These are phyloP conservation scores for Moelleriella libera DNA, from an alignment of 2,329 filamentous ascomycete genomes.

Conservation along the genomic window DNA sequence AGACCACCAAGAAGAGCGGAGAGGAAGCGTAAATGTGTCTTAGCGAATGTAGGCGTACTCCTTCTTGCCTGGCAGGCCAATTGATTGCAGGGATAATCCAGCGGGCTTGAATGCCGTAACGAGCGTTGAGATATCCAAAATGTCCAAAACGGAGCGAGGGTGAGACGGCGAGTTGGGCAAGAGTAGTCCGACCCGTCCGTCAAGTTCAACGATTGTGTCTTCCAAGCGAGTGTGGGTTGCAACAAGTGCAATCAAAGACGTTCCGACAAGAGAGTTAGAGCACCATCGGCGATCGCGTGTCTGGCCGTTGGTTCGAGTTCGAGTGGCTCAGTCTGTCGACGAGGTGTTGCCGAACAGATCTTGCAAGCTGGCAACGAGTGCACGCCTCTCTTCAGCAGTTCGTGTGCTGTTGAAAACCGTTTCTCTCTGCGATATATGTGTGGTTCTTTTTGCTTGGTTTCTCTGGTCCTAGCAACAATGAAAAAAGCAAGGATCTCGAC, in stretches of 20 bases:
- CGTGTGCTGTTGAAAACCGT: too few species aligned
- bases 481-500: too few species aligned
- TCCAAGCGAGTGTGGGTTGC: slow-evolving; percentile 19
- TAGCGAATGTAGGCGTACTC: neutral
- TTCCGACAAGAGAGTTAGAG: neutral
- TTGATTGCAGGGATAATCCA: neutral
- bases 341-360: too few species aligned
- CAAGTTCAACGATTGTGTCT: slow-evolving; percentile 3
- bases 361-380: too few species aligned
- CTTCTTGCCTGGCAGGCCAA: neutral
- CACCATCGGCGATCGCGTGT: slow-evolving; percentile 1
- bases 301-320: neutral
- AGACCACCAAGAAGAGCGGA: too few species aligned
- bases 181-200: too few species aligned
- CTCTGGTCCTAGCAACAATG: too few species aligned
- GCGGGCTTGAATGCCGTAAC: neutral
- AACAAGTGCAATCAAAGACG: slow-evolving; percentile 6
- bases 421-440: too few species aligned
- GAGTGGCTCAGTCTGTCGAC: neutral
- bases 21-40: too few species aligned
- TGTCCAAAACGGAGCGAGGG: slow-evolving; percentile 19
- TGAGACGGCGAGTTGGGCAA: slow-evolving; percentile 9
- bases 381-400: too few species aligned
- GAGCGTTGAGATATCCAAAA: neutral
- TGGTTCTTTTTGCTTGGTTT: too few species aligned